These are phyloP conservation scores for Kentomonas sorsogonicus DNA, from an alignment of 208 protist genomes.

Conservation along the genomic window DNA sequence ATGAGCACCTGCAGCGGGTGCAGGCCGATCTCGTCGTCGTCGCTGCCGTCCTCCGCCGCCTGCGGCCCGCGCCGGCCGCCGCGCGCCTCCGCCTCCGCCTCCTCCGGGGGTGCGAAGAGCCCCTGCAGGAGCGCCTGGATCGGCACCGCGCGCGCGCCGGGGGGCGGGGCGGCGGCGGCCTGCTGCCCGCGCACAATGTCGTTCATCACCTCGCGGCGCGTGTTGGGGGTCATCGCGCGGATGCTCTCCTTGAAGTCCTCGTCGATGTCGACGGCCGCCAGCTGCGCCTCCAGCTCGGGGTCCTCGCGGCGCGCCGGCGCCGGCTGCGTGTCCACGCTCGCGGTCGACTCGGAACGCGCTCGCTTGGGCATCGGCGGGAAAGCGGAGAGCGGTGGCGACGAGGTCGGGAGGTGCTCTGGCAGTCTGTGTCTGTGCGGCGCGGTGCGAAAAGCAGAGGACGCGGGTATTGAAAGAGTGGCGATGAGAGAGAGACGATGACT, in stretches of 20 bases:
- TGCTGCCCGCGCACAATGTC: constrained; percentile 63
- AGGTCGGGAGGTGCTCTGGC: too few species aligned
- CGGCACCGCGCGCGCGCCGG: background rate
- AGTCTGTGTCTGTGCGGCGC: too few species aligned
- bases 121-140: background rate
- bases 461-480: too few species aligned
- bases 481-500: too few species aligned
- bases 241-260: constrained; percentile 66
- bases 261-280: constrained; percentile 43
- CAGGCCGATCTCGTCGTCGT: background rate
- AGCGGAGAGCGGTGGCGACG: too few species aligned
- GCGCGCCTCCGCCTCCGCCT: too few species aligned
- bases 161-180: background rate
- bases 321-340: background rate
- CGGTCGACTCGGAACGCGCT: background rate
- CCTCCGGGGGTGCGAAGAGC: background rate
- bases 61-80: too few species aligned
- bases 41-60: background rate
- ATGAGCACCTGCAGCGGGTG: background rate
- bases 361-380: too few species aligned
- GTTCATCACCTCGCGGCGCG: constrained; percentile 60
- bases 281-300: constrained; percentile 41
- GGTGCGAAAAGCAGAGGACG: too few species aligned
- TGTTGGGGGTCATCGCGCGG: constrained; percentile 64
- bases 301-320: background rate